Base-by-base conservation (phyloP, 345 rosid species). In the Eucalyptus regnans region DNA sequence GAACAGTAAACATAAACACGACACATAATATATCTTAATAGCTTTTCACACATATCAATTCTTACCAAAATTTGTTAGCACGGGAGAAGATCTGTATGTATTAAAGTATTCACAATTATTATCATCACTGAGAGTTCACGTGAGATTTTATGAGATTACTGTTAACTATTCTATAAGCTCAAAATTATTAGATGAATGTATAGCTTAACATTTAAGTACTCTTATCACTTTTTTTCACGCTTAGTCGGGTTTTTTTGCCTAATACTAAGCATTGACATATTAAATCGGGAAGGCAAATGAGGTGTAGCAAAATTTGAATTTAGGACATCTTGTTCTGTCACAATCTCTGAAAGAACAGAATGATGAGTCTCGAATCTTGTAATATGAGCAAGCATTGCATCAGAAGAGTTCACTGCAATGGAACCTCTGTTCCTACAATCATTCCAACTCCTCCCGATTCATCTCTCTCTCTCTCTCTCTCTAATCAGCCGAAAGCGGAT, bases 401-500 rank as follows among this genome's bases (percentile, higher is more conserved):
- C 84, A 20, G 84, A 12, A 76, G 7, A 20, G 84, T 41, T 76
- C 48, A 52, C 48, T 41, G 84, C 48, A 41, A 11, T 37, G 84
- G 48, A 41, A 27, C 83, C 83, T 41, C 48, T 76, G 23, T 76
- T 41, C 83, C 83, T 41, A 8, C 52, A 46, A 60, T n/a, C 81
- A 86, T 87, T 89, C 89, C 90, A 76, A 43, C 87, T 54, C 89
- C 88, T 84, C 91, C 90, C 46, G 84, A 91, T 41, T 84, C 89
- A 87, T 58, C 20, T 44, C 62, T 56, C 50, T n/a, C 27, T 33
- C 60, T 54, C 50, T 93, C 41, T 89, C 68, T 76, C 58, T 93
- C 86, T 90, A 90, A 88, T 58, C 91, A 31, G 85, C 92, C 94
- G 95, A 94, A 91, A 88, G 51, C 71, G 64, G 50, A 60, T 93